Evolutionary conservation across 371 early-diverging fungal genomes (phyloP).

Genomic region (Blyttiomyces sp.): DNA sequence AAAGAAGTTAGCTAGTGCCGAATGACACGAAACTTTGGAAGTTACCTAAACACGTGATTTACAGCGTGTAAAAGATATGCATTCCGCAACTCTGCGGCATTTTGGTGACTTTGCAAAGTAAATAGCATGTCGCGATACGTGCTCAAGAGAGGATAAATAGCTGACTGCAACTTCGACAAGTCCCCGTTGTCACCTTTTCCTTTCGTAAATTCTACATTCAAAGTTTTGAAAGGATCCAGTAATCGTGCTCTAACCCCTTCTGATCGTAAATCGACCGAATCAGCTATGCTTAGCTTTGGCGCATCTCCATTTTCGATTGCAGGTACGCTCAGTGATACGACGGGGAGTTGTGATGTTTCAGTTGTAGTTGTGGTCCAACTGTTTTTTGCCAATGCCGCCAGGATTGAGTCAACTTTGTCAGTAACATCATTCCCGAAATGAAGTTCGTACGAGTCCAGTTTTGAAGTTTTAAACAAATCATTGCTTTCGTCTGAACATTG

Average conservation of each 20-base stretch:
- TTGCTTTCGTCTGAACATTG: too few species aligned
- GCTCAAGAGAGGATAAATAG: slow-evolving; percentile 62
- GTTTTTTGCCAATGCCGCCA: not conserved
- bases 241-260: too few species aligned
- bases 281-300: not conserved
- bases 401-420: not conserved
- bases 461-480: too few species aligned
- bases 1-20: slow-evolving; percentile 3
- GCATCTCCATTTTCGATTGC: not conserved
- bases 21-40: not conserved
- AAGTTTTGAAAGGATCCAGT: not conserved
- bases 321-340: not conserved
- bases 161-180: slow-evolving; percentile 34
- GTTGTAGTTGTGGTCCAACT: not conserved
- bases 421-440: not conserved
- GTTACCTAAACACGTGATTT: slow-evolving; percentile 87
- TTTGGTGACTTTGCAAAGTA: slow-evolving; percentile 59
- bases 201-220: not conserved
- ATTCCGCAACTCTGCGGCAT: slow-evolving; percentile 65
- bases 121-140: slow-evolving; percentile 76
- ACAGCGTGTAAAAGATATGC: slow-evolving; percentile 78
- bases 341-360: not conserved
- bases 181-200: not conserved
- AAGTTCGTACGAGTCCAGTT: not conserved
- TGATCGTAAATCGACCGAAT: too few species aligned